Evolutionary conservation across 2,329 filamentous ascomycete genomes (phyloP), one percentile per base, ranked within the genome.

Genomic region (Erysiphe pulchra): DNA sequence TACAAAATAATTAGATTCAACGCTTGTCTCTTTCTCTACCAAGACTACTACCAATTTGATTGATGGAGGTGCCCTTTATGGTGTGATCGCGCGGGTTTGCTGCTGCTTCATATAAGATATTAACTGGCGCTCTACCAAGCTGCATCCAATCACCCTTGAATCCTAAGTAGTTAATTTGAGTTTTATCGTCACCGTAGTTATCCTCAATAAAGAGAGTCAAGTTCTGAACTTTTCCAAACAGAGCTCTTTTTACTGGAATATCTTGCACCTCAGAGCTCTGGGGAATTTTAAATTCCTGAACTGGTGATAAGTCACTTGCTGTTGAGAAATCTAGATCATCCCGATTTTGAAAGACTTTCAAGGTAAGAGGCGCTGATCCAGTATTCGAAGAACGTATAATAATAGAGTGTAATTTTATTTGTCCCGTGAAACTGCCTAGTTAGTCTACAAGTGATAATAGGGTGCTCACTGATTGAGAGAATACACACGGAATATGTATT

Each of bases 121-220:
- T 84, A 7, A 80, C 66, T 1, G 90, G 85, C 58, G 87, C 83
- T 46, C 79, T 70, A 42, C 79, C 90, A 56, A 92, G 62, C 59
- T 77, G 75, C 72, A 90, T 90, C 69, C 84, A 95, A 62, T 93
- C 83, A 20, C 90, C 90, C 63, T 83, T 86, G 66, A 98, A 95
- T 1, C 82, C 90, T 47, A 95, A 51, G 62, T 94, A 98, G 50
- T 69, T 76, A 1, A 95, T 60, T 43, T 75, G 70, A 40, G 82
- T 87, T 46, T 79, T 75, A 46, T 92, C 82, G 11, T 74, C 71
- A 53, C 75, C 71, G 62, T 87, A 93, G 58, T 95, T 98, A 59
- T 94, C 83, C 55, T 82, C 78, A 54, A 95, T 80, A 65, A 95
- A 95, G 44, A 98, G 66, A 13, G 77, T 75, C 49, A 98, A 65